Evolutionary conservation across 1,139 yeast genomes (phyloP), one percentile per base, ranked within the genome.

Genomic region (Geotrichum phurueaensis): DNA sequence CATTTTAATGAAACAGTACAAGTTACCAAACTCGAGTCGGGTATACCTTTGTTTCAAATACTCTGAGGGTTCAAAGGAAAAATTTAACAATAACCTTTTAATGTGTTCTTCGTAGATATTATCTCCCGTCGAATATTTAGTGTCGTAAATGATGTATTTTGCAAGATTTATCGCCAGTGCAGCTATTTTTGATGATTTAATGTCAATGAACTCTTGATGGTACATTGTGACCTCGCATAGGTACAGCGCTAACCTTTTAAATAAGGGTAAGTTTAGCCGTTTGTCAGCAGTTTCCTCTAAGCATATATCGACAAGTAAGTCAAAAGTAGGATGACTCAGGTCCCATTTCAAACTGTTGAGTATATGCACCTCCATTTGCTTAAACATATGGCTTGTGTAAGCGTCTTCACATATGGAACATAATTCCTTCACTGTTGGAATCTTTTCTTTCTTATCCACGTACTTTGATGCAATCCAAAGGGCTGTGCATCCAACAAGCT

Each of bases 301-400:
- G 60, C 71, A 65, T 54, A 68, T 62, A 50, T 70, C 71, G 60
- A 73, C 68, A 68, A 71, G 68, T 55, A 74, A 67, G 64, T 76
- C 79, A 25, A 71, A 68, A 20, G 79, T 76, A 29, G 88, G 86
- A 63, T 82, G 86, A 54, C 85, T 83, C 58, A 89, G 74, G 18
- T 83, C 78, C 98, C 98, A 94, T 63, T 89, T 87, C 60, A 94
- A 77, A 1, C 97, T 92, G 61, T 85, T 79, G 60, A 94, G 78
- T 51, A 94, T 86, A 74, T 94, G 98, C 76, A 85, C 84, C 76
- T 92, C 98, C 98, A 94, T 92, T 75, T 91, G 97, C 53, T 88
- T 82, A 75, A 94, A 92, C 96, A 92, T 89, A 64, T 87, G 87
- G 66, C 86, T 87, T 65, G 89, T 96, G 71, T 90, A 91, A 12